Percentiles rank a stretch among this genome's conserved stretches.
Evolutionary conservation across 805 yeast species (phyloP).

Genomic region (Komagataella populi): DNA sequence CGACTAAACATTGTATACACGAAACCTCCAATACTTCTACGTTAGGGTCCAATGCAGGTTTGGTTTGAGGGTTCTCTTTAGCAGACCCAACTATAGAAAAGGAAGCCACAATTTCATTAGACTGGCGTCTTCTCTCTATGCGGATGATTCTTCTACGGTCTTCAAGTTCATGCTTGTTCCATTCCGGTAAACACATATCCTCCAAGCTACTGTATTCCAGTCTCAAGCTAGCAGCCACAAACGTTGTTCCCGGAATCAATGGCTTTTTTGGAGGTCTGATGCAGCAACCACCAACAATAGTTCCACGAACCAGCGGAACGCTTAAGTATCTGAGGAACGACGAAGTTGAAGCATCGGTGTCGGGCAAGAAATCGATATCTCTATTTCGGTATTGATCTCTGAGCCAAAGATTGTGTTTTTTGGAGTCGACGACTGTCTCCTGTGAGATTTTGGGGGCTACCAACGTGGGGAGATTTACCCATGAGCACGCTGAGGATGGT

Average conservation of each 20-base stretch:
- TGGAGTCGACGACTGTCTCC: no score
- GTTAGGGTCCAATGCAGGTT: constrained; percentile 27
- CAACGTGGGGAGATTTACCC: no score
- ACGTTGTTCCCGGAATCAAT: constrained; percentile 10
- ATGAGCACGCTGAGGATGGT: no score
- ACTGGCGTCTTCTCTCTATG: constrained; percentile 38
- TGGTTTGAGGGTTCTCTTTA: constrained; percentile 26
- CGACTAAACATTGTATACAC: constrained; percentile 30
- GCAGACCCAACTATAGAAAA: constrained; percentile 42
- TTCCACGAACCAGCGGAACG: constrained; percentile 21
- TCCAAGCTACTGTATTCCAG: constrained; percentile 28
- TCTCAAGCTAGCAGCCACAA: constrained; percentile 33
- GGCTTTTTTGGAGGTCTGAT: constrained; percentile 32
- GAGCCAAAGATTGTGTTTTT: no score
- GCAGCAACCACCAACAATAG: constrained; percentile 39
- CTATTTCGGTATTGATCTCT: no score
- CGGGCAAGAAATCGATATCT: no score
- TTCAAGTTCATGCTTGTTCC: constrained; percentile 29
- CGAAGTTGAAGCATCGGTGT: no score
- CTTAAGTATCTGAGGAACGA: no score
- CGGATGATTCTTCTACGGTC: constrained; percentile 47
- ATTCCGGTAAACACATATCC: constrained; percentile 35
- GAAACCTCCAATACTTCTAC: constrained; percentile 30
- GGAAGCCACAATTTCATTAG: constrained; percentile 28
- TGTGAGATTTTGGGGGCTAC: no score